phyloP scores from a whole-genome alignment of 2,329 filamentous ascomycete species.

The Penicillium decumbens region DNA sequence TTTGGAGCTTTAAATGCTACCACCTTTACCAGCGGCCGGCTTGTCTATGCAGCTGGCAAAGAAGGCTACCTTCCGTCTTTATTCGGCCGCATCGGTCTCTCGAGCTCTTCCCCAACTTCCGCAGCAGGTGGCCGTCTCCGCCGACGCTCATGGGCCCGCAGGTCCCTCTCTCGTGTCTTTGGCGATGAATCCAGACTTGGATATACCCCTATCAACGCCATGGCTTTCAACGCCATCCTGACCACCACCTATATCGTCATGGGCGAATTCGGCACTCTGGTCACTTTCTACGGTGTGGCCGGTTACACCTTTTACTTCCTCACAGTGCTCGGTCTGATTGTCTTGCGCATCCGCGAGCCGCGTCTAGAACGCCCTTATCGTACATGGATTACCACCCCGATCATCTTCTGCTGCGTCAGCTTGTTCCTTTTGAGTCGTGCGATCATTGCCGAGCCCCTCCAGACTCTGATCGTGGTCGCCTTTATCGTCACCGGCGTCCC shows the following conservation, averaged over 20 bases:
- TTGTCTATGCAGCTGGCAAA: conserved; percentile 91
- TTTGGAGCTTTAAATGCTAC: conserved; percentile 93
- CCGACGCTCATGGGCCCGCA: conserved; percentile 53
- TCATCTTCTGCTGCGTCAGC: conserved; percentile 97
- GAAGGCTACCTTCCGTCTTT: conserved; percentile 85
- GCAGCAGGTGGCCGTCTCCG: conserved; percentile 37
- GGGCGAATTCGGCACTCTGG: conserved; percentile 83
- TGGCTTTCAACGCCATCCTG: conserved; percentile 71
- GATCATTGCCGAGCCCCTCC: conserved; percentile 82
- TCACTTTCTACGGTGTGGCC: conserved; percentile 96
- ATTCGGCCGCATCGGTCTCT: conserved; percentile 77
- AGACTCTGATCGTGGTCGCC: conserved; percentile 78
- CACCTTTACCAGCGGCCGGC: conserved; percentile 84
- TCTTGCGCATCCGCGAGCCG: conserved; percentile 82
- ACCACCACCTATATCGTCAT: conserved; percentile 74
- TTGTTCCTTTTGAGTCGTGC: conserved; percentile 84
- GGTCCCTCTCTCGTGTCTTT: conserved; percentile 57
- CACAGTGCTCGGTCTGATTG: conserved; percentile 86
- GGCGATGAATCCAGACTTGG: conserved; percentile 78
- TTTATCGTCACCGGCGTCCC: conserved; percentile 82
- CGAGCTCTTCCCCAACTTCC: conserved; percentile 29
- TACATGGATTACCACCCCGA: conserved; percentile 94
- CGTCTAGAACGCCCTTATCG: conserved; percentile 83
- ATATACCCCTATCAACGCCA: conserved; percentile 89
- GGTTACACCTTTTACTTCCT: conserved; percentile 97